phyloP scores from a whole-genome alignment of 140 eudicot genomes.

The Anethum foeniculum region DNA sequence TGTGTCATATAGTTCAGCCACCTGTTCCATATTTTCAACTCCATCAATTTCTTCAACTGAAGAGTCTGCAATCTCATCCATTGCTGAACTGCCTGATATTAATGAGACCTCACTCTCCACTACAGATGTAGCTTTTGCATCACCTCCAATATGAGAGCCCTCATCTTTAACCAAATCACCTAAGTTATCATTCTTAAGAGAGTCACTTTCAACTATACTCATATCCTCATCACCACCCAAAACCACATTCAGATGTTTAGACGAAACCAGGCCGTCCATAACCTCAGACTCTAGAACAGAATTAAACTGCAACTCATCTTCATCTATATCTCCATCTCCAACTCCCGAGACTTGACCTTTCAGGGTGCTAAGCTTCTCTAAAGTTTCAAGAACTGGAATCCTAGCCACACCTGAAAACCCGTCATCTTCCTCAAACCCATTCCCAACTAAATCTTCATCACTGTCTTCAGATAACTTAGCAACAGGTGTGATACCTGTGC shows the following conservation, averaged over 20 bases:
- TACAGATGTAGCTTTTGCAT: background rate
- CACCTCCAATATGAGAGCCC: background rate
- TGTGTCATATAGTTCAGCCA: background rate
- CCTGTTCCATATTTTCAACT: conserved; percentile 4
- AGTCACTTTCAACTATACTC: background rate
- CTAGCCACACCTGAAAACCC: conserved; percentile 23
- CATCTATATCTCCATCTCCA: conserved; percentile 27
- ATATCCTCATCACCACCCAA: background rate
- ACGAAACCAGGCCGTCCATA: conserved; percentile 9
- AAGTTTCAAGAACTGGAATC: conserved; percentile 24
- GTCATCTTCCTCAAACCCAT: conserved; percentile 28
- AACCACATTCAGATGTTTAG: conserved; percentile 15
- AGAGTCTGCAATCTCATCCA: conserved; percentile 13
- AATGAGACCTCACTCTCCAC: conserved; percentile 6
- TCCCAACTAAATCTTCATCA: conserved; percentile 36
- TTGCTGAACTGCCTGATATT: background rate
- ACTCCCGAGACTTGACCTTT: conserved; percentile 31
- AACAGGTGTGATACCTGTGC: conserved; percentile 28
- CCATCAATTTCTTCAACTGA: conserved; percentile 21
- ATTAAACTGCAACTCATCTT: conserved; percentile 17
- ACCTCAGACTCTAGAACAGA: conserved; percentile 15
- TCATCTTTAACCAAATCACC: conserved; percentile 8
- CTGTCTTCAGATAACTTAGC: conserved; percentile 46
- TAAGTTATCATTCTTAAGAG: background rate
- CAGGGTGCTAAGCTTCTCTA: conserved; percentile 26